Base-by-base conservation (phyloP, 2,329 filamentous ascomycete genomes). In the Trichophyton verrucosum region DNA sequence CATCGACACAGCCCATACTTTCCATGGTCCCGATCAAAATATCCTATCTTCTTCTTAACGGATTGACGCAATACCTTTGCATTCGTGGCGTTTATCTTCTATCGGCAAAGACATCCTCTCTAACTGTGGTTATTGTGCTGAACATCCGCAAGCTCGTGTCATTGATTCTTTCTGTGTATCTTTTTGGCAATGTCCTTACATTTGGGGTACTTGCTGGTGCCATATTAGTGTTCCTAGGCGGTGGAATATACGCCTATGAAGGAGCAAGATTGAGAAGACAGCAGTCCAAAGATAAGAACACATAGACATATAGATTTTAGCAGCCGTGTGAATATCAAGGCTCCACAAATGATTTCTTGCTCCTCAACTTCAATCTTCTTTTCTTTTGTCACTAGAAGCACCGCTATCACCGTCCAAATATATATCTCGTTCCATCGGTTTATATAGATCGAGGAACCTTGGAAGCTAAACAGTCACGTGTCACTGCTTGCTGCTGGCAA, bases 11-110 rank as follows among this genome's bases (percentile, higher is more conserved):
- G 42, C 63, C 68, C 60, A 47, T 70, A 2, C 61, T 72, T 20
- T 64, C 69, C 42, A 61, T 63, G 24, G 64, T 72, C 15, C 72
- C 75, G 2, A 67, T 72, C 24, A 72, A 74, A 57, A 65, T 75
- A 3, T 64, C 73, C 9, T 74, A 74, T 44, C 69, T 79, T 56
- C 33, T 75, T 7, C 66, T 78, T 64, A 77, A 78, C 66, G 89
- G 95, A 0, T 71, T 95, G 57, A 97, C 94, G 2, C 94, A 99
- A 74, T 90, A 96, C 69, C 83, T 91, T 24, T 99, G 94, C 73
- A 97, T 99, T 65, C 88, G 91, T 2, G 94, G 94, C 1, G 94
- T 99, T 61, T 97, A 97, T 67, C 81, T 96, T n/a, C 80, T 99
- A 3, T 91, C 89, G 1, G 89, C 92, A 0, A 87, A 86, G 60